A percentile compares a stretch with the other conserved stretches of the same genome.
phyloP scores from a whole-genome alignment of 257 asterid species.

The Rhazya stricta region DNA sequence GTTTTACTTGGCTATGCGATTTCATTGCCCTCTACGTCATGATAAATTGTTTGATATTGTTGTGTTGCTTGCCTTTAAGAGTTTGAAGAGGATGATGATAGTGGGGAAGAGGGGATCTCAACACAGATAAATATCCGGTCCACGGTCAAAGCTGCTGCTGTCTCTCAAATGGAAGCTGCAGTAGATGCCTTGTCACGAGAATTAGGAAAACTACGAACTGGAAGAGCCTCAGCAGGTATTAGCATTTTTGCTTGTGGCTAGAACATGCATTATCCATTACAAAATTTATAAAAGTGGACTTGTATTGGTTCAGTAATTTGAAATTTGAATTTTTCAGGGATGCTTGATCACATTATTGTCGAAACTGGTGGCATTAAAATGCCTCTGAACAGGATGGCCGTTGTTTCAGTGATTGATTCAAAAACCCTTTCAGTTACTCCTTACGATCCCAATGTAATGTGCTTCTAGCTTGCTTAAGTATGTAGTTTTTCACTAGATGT shows the following conservation, averaged over 20 bases:
- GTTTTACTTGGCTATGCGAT: neutral
- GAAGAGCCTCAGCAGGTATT: conserved; percentile 81
- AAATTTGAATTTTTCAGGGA: conserved; percentile 47
- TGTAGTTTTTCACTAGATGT: neutral
- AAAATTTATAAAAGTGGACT: neutral
- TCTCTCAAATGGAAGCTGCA: conserved; percentile 79
- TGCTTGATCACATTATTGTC: conserved; percentile 92
- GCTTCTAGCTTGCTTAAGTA: neutral
- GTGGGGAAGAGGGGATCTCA: conserved; percentile 21
- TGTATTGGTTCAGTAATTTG: neutral
- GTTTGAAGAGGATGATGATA: conserved; percentile 41
- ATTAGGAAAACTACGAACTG: conserved; percentile 77
- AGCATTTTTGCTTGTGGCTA: neutral
- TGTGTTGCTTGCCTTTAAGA: conserved; percentile 18
- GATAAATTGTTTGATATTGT: conserved; percentile 1
- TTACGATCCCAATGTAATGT: conserved; percentile 68
- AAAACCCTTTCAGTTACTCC: conserved; percentile 85
- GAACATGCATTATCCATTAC: neutral
- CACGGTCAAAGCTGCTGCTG: conserved; percentile 45
- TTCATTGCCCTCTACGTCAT: neutral
- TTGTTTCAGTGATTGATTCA: conserved; percentile 78
- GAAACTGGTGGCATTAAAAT: conserved; percentile 67
- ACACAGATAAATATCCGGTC: conserved; percentile 34
- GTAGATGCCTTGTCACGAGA: conserved; percentile 82
- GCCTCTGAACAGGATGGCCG: conserved; percentile 83